Base-by-base conservation (phyloP, 163 green algal genomes). In the Scenedesmus sp. region DNA sequence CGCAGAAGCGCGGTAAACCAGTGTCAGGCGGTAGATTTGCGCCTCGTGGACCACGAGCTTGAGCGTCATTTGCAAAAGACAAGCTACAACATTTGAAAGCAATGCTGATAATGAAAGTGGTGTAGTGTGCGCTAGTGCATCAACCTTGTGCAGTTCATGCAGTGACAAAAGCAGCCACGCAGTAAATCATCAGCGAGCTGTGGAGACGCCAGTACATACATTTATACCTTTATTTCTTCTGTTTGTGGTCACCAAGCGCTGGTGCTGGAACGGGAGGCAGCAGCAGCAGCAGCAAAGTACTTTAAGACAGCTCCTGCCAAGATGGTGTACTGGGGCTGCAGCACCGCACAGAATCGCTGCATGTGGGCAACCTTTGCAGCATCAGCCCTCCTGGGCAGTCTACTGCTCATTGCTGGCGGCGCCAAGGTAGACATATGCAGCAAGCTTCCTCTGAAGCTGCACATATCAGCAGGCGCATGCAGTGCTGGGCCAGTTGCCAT, bases 251-350 rank as follows among this genome's bases (percentile, higher is more conserved):
- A n/a, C n/a, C n/a, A n/a, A n/a, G n/a, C n/a, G n/a, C n/a, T n/a
- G n/a, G n/a, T n/a, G n/a, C n/a, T n/a, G n/a, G n/a, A n/a, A n/a
- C n/a, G n/a, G n/a, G n/a, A n/a, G n/a, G 40, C 79, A 56, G 43
- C 20, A 65, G 24, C 24, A 49, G 43, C 79, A 84, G 24, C 79
- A 59, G 33, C 79, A 35, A 20, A 61, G 40, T 61, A 59, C 42
- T 24, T 35, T 26, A 2, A 33, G 30, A 3, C 72, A 85, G 43
- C 43, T 85, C 43, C 79, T n/a, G 30, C 10, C 30, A 70, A 42
- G 40, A 89, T 89, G 85, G 85, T 89, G 10, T 89, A 89, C 65
- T 89, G 85, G 85, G 85, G 85, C 68, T 89, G 85, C 43, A 30
- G 65, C 16, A 89, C 85, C 24, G 12, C 85, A 0, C 44, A 24